Base-by-base conservation (phyloP, 257 asterid genomes). In the Plantago major region DNA sequence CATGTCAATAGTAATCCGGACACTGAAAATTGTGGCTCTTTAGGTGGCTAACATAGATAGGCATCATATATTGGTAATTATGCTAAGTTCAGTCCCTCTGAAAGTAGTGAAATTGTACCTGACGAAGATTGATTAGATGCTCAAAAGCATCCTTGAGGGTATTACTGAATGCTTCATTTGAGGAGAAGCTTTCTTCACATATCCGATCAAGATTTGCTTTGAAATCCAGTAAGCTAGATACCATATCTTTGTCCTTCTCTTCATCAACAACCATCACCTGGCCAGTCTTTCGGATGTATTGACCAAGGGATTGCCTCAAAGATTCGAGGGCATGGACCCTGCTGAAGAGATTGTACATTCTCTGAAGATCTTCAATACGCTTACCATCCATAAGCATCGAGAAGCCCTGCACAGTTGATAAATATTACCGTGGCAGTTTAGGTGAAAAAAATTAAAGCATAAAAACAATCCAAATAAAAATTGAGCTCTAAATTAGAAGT, bases 231-330 rank as follows among this genome's bases (percentile, higher is more conserved):
- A 93, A 77, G 78, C 84, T 76, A 37, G 88, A 78, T 43, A 93
- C 99, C 97, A 93, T 89, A 63, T 93, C 99, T 77, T 81, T 93
- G 79, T 93, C 99, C 77, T 93, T 93, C 75, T 93, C 99, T 67
- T 93, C 99, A 71, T 93, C 97, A 82, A 85, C 73, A 62, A 93
- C 96, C 69, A 90, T 80, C 65, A 82, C 74, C 71, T 89, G 99
- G 44, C 99, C 99, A 48, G 96, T 87, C 76, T 52, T 81, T 67
- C 97, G 87, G 45, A 89, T 89, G 70, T 89, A 93, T 66, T 81
- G 89, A 73, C 75, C 85, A 58, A 93, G 91, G 37, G 95, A 87
- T 63, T 76, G 96, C 74, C 88, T 80, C 67, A 89, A 66, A 44
- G 87, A 87, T 75, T 93, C 97, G 11, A 89, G 94, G 64, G 88